Percentiles rank a stretch among this genome's conserved stretches.
These are phyloP conservation scores for Aspergillus unguis DNA, from an alignment of 2,329 filamentous ascomycete genomes.

Conservation along the genomic window DNA sequence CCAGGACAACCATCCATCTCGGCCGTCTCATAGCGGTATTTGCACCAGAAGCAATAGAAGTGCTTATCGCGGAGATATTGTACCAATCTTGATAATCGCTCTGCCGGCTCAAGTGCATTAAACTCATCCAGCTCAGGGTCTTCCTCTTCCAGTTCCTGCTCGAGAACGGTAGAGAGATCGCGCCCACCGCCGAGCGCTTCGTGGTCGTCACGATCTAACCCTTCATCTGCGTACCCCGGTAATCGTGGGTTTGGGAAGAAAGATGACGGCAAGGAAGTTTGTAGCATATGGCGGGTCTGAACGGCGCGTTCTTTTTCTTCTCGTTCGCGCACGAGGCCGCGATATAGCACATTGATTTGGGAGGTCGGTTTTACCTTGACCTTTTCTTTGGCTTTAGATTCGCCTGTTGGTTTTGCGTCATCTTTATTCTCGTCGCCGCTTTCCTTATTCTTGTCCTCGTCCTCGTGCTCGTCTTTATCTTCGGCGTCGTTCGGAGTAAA, in stretches of 20 bases:
- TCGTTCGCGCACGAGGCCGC: constrained; percentile 67
- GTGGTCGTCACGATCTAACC: constrained; percentile 70
- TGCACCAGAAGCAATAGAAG: constrained; percentile 96
- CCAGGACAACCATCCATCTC: constrained; percentile 90
- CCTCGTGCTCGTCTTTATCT: constrained; percentile 15
- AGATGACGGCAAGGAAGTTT: constrained; percentile 32
- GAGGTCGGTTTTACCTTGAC: constrained; percentile 52
- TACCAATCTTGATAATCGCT: constrained; percentile 66
- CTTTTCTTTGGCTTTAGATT: constrained; percentile 12
- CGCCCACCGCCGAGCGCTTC: constrained; percentile 62
- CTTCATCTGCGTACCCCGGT: constrained; percentile 64
- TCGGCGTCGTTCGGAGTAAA: neutral
- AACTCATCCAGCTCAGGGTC: constrained; percentile 79
- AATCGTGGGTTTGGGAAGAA: constrained; percentile 44
- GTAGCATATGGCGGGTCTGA: constrained; percentile 32
- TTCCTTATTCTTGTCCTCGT: constrained; percentile 14
- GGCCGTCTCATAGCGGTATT: constrained; percentile 64
- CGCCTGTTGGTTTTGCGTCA: neutral
- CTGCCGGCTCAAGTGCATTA: constrained; percentile 62
- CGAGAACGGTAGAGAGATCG: constrained; percentile 35
- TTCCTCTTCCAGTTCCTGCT: constrained; percentile 65
- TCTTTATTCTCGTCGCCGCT: constrained; percentile 2
- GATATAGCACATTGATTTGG: constrained; percentile 73
- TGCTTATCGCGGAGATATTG: constrained; percentile 67
- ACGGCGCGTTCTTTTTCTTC: constrained; percentile 54